A percentile compares a stretch with the other conserved stretches of the same genome.
Evolutionary conservation across 2,329 filamentous ascomycete species (phyloP).

Genomic region (Pestalotiopsis sp.): DNA sequence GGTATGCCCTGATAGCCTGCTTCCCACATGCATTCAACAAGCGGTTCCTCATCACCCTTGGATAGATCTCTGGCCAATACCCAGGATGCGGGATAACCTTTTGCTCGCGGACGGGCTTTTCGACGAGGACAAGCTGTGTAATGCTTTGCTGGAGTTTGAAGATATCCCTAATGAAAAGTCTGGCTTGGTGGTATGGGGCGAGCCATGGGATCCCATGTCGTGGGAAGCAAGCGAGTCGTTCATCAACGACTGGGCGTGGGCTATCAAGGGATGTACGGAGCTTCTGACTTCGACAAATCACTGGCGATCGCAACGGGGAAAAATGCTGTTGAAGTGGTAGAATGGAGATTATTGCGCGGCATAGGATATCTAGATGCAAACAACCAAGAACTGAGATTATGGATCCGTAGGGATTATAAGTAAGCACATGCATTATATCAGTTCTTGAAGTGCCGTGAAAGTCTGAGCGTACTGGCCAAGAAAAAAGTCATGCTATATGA

Average conservation of each 20-base stretch:
- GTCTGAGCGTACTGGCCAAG: too few species aligned
- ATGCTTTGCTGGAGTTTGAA: slow-evolving; percentile 9
- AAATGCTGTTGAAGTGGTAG: neutral
- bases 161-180: slow-evolving; percentile 2
- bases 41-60: slow-evolving; percentile 10
- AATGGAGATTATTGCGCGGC: neutral
- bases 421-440: too few species aligned
- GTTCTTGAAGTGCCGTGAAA: too few species aligned
- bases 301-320: slow-evolving; percentile 25
- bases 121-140: slow-evolving; percentile 11
- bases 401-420: too few species aligned
- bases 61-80: slow-evolving; percentile 15
- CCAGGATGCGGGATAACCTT: slow-evolving; percentile 13
- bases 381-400: too few species aligned
- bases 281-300: slow-evolving; percentile 36
- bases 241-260: slow-evolving; percentile 43
- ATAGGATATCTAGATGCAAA: too few species aligned
- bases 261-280: slow-evolving; percentile 37
- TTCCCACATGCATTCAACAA: slow-evolving; percentile 12
- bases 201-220: slow-evolving; percentile 29
- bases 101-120: neutral
- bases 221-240: slow-evolving; percentile 51
- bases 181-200: slow-evolving; percentile 13
- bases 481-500: too few species aligned
- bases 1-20: neutral